Evolutionary conservation across 176 grass and related monocot genomes (phyloP), one percentile per base, ranked within the genome.

Genomic region (Tuctoria greenei): DNA sequence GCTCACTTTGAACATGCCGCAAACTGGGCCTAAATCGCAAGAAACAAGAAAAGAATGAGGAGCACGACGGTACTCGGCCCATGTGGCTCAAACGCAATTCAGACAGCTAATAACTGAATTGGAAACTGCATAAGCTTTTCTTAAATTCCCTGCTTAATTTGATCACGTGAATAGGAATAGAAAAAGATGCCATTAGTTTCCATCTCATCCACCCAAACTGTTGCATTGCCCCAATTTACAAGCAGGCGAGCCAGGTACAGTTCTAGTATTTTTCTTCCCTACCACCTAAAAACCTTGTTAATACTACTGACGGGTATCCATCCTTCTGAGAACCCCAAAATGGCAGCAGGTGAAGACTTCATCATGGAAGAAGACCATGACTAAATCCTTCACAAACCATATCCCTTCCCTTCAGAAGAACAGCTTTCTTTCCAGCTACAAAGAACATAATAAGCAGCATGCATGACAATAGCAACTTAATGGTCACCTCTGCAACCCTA

Each of bases 241-340:
- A 79, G 69, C 67, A 79, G 31, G 79, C 41, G 38, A 44, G 37
- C 17, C 16, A 47, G 42, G 35, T 78, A 37, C 55, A 39, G 18
- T 38, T 37, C 66, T n/a, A 16, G 1, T 69, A 47, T 49, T 58
- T 23, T 24, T 10, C n/a, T 7, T 4, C 1, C 23, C 80, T 69
- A 83, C 11, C 45, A 49, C 61, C 75, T 80, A 66, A 43, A 41
- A 44, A 34, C 2, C n/a, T 83, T 18, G 56, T 79, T 83, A 74
- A 75, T 69, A 31, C 34, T 14, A 56, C 35, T 69, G 61, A 50
- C 43, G 43, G 75, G 72, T 44, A 62, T 45, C 44, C 61, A 56
- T 90, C 49, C 83, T 90, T 76, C 83, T 79, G 69, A 76, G 28
- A 47, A 74, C 89, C 89, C 89, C 84, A 87, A 91, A 91, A 87